Evolutionary conservation across 164 flowering plant species (phyloP).

Genomic region (Chimonanthus salicifolius): DNA sequence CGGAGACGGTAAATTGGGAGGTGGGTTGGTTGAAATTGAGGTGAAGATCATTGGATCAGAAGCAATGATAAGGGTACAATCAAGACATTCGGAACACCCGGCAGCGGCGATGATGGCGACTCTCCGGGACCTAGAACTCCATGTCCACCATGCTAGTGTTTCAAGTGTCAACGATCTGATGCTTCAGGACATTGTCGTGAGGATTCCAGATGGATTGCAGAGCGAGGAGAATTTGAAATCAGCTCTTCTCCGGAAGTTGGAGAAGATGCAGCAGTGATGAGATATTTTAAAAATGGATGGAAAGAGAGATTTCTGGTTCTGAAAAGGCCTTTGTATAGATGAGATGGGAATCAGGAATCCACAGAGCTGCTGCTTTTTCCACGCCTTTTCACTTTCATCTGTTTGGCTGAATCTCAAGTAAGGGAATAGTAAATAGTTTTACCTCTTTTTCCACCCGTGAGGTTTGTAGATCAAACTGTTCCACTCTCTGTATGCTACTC

Average conservation of each 20-base stretch:
- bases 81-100: conserved; percentile 49
- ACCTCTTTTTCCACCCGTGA: too few species aligned
- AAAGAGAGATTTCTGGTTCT: too few species aligned
- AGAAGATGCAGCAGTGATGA: background rate
- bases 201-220: conserved; percentile 34
- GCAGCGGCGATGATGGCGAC: conserved; percentile 52
- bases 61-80: conserved; percentile 62
- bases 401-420: too few species aligned
- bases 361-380: too few species aligned
- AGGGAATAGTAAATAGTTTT: too few species aligned
- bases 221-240: conserved; percentile 38
- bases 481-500: too few species aligned
- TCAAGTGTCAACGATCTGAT: conserved; percentile 51
- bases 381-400: too few species aligned
- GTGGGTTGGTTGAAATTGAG: conserved; percentile 36
- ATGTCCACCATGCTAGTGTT: conserved; percentile 62
- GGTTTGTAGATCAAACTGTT: too few species aligned
- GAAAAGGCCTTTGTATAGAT: too few species aligned
- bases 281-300: too few species aligned
- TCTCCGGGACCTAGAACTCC: conserved; percentile 47
- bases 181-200: conserved; percentile 68
- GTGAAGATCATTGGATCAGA: conserved; percentile 59
- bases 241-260: conserved; percentile 27
- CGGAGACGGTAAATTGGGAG: background rate
- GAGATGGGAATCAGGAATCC: too few species aligned